Percentiles rank a stretch among this genome's conserved stretches.
Evolutionary conservation across 2,329 filamentous ascomycete genomes (phyloP).

Genomic region (Mollisiaceae sp.): DNA sequence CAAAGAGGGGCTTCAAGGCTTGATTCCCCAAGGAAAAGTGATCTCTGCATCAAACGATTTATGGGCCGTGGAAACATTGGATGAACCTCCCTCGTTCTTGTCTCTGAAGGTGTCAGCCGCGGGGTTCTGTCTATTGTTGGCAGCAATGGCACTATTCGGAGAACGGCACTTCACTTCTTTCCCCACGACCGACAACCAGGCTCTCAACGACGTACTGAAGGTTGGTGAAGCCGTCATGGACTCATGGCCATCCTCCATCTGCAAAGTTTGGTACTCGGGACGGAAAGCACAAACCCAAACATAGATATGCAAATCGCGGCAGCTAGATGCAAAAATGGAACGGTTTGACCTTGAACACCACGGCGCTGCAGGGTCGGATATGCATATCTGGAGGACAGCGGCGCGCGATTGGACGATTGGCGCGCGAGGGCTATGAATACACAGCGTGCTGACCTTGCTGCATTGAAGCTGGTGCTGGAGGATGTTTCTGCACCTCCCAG

Average conservation of each 20-base stretch:
- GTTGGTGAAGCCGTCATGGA: background rate
- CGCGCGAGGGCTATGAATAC: conserved; percentile 22
- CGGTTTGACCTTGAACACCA: conserved; percentile 1
- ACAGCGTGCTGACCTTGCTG: conserved; percentile 18
- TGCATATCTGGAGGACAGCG: background rate
- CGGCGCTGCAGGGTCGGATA: background rate
- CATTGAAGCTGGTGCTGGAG: conserved; percentile 19
- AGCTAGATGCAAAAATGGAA: conserved; percentile 10
- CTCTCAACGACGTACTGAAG: background rate
- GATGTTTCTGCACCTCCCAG: conserved; percentile 23
- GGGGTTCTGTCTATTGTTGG: background rate
- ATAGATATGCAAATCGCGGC: conserved; percentile 13
- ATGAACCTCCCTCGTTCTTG: conserved; percentile 18
- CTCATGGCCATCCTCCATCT: conserved; percentile 8
- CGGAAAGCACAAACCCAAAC: conserved; percentile 17
- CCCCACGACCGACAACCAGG: background rate
- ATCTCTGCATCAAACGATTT: background rate
- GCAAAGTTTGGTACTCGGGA: conserved; percentile 23
- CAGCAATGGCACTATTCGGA: background rate
- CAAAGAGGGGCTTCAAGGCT: background rate
- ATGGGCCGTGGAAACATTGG: conserved; percentile 19
- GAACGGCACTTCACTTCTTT: background rate
- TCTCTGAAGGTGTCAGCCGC: background rate
- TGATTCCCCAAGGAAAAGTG: background rate
- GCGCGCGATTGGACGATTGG: conserved; percentile 24